Evolutionary conservation across 257 asterid species (phyloP), one percentile per base, ranked within the genome.

Genomic region (Ophiorrhiza pumila): DNA sequence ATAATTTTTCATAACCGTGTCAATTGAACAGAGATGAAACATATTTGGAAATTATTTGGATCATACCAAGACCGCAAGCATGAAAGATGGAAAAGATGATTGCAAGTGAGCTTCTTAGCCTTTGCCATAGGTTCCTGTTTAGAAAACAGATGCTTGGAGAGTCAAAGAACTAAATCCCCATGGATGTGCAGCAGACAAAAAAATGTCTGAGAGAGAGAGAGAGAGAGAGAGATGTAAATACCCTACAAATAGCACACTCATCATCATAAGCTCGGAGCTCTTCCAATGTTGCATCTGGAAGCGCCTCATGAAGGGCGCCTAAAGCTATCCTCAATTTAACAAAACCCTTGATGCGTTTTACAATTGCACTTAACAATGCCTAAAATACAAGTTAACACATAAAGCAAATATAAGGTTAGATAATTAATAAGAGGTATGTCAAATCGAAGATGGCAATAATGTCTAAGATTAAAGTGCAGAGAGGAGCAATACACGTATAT

Each of bases 171-270:
- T 71, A 67, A 64, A 58, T 55, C 56, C 56, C 39, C 15, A 53
- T 32, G n/a, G 1, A 37, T 23, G 7, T 15, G 49, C 20, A 22
- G 29, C 11, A n/a, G n/a, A 39, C 8, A 31, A 6, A 45, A 32
- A 57, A 23, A 69, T 7, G 47, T 45, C 20, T 9, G 47, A 20
- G 52, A 32, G 59, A 71, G n/a, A 58, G 46, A 31, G 68, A 76
- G 58, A 37, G 59, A 68, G 60, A 52, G 27, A 59, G 15, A 37
- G 46, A 75, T 29, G 17, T 65, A 31, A 58, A 77, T 90, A 93
- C 98, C 96, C 98, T 85, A 76, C 98, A 93, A 77, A 93, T 90
- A 65, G 98, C 98, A 76, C 98, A 93, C 82, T 93, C 98, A 73
- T 93, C 98, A 72, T 93, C 90, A 79, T 89, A 93, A 74, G 88